phyloP scores from a whole-genome alignment of 2,329 filamentous ascomycete genomes.

The Chalaropsis thielavioides region DNA sequence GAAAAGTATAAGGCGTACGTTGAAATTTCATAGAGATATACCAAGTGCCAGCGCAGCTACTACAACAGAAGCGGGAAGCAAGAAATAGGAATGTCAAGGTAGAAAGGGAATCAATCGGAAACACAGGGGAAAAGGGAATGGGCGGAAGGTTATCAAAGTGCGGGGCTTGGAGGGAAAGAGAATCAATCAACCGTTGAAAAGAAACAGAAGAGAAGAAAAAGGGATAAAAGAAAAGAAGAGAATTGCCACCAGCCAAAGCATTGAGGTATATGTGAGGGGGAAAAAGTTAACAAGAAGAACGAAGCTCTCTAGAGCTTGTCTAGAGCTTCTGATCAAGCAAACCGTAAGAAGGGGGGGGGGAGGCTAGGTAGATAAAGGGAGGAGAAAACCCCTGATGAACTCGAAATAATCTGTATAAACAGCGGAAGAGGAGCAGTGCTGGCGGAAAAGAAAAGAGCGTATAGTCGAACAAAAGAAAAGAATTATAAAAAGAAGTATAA shows the following conservation, averaged over 20 bases:
- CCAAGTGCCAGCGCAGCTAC: neutral
- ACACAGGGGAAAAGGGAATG: neutral
- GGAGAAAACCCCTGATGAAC: neutral
- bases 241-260: slow-evolving; percentile 10
- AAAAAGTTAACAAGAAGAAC: neutral
- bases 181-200: neutral
- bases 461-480: neutral
- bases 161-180: neutral
- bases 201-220: slow-evolving; percentile 9
- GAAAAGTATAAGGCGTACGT: neutral
- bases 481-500: slow-evolving; percentile 3
- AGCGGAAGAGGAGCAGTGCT: neutral
- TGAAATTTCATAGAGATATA: neutral
- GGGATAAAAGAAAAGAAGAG: neutral
- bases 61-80: neutral
- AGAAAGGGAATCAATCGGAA: slow-evolving; percentile 2
- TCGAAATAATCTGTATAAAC: neutral
- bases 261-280: neutral
- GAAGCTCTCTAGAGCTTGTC: neutral
- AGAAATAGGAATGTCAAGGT: neutral
- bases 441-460: slow-evolving; percentile 1
- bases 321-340: neutral
- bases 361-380: neutral
- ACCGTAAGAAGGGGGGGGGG: neutral
- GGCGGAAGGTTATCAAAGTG: neutral